Base-by-base conservation (phyloP, 352 stramenopile species). In the Globisporangium iwayamae region DNA sequence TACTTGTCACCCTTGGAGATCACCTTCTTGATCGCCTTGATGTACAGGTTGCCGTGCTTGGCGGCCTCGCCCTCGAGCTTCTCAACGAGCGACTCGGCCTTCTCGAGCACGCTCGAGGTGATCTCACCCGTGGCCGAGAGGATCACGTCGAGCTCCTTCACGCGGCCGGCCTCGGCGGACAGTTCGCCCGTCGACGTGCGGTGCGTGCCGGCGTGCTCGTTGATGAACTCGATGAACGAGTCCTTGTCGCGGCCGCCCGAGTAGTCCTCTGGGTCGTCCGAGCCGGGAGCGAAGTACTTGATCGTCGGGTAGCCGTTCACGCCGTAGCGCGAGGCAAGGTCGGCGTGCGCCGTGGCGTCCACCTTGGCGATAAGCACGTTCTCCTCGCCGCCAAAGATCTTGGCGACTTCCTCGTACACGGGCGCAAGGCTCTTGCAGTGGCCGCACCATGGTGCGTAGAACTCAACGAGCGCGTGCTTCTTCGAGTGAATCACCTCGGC, bases 361-460 rank as follows among this genome's bases (percentile, higher is more conserved):
- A 96, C 84, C 69, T 93, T 94, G 67, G 84, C 87, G 63, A 96
- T 79, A 18, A 94, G 76, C 66, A 94, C 84, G 48, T 87, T 79
- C 36, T 90, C 82, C 53, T 94, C 87, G 14, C 84, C 82, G 45
- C 76, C 72, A 62, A 81, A 94, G 46, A 94, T 81, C 55, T 80
- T 83, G 36, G 60, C 85, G 58, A 96, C 81, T 46, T 93, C 78
- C 61, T 97, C 87, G 81, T 95, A 98, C 30, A 82, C 90, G 3
- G 93, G 93, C 8, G 88, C 85, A 39, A 98, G 73, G 48, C 66
- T 74, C 83, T 98, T 96, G 88, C 93, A 98, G 84, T 98, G 93
- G 55, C 93, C 93, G 66, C 91, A 98, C 91, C 92, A 98, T 30
- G 93, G 93, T 34, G 93, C 93, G 72, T 96, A 97, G 72, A 98